Evolutionary conservation across 495 filamentous ascomycete species (phyloP), one percentile per base, ranked within the genome.

Genomic region (Xylaria acuta): DNA sequence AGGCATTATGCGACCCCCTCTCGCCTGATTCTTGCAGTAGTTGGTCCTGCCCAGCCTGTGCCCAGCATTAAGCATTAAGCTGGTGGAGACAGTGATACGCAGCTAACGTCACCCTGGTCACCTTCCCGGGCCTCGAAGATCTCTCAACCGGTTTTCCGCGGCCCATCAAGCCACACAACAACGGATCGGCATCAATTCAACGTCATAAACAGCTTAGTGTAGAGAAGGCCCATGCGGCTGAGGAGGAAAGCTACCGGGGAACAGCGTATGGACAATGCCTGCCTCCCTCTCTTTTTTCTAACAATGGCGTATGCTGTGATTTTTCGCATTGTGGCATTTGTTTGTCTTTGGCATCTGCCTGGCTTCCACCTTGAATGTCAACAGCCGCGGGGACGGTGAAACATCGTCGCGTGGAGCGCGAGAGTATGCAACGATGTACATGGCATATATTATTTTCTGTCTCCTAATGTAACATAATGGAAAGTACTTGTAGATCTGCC

Each of bases 131-230:
- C 49, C 22, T 41, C 47, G 11, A 47, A 63, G 36, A 43, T 62
- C 64, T 65, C 56, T 45, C 40, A 78, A 73, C 76, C 64, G 59
- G 76, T 78, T 78, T 78, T 76, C 36, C 71, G 70, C 64, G 67
- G 54, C 34, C 38, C 36, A 45, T 56, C 45, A 74, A 76, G 74
- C 76, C 74, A 76, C 76, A 78, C 45, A 47, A 11, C 41, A 71
- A 51, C 60, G 59, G 67, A 51, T 71, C 30, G n/a, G 36, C 70
- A 71, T 74, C 74, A 75, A 34, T 59, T 59, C 11, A 66, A 76
- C 76, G 76, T 78, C 76, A 78, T 78, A 65, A 71, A 71, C 22
- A 22, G 69, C 51, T 66, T 73, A 72, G 59, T 59, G 25, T 34
- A 54, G 67, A 43, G 30, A 6, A 16, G 14, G 16, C 3, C 22